Evolutionary conservation across 495 filamentous ascomycete genomes (phyloP), one percentile per base, ranked within the genome.

Genomic region (Podospora conica): DNA sequence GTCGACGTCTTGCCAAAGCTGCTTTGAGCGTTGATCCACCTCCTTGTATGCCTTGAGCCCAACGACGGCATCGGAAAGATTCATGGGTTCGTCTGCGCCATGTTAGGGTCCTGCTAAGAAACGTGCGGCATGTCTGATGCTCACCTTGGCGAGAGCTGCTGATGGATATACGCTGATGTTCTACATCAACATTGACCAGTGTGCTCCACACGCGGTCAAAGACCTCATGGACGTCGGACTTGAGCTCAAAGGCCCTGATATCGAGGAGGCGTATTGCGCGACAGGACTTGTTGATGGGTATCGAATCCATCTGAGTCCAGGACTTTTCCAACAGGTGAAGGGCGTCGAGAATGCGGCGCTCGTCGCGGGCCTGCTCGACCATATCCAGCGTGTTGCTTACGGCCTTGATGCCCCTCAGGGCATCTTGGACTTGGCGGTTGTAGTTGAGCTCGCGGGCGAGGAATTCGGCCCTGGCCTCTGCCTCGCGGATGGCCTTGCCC

Each of bases 401-500:
- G 11, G 73, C 71, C 57, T 79, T 82, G 20, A 95, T 83, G 29
- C 83, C 80, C 69, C 83, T 82, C 54, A 96, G 76, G 1, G 87
- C 85, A 54, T 79, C 78, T 21, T 82, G 77, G 23, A 97, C 80
- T 53, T 86, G 85, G 65, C 86, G 76, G 69, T 90, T 96, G 79
- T 93, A 97, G 55, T 81, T 81, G 18, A 91, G 81, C 76, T 97
- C 93, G 29, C 83, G 88, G 67, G 85, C 79, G 12, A 97, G 79
- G 66, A 97, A 85, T 18, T 79, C 77, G 33, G 88, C 85, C 75
- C 92, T 93, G 25, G 83, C 84, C 48, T 82, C 80, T n/a, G 86
- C 85, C 70, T 94, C 90, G 28, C 86, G 77, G 18, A 87, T 82
- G 22, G 83, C 77, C 57, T 81, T 80, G 58, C 84, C 81, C 0